Base-by-base conservation (phyloP, 192 early-diverging fungal species). In the Backusella macrospora region DNA sequence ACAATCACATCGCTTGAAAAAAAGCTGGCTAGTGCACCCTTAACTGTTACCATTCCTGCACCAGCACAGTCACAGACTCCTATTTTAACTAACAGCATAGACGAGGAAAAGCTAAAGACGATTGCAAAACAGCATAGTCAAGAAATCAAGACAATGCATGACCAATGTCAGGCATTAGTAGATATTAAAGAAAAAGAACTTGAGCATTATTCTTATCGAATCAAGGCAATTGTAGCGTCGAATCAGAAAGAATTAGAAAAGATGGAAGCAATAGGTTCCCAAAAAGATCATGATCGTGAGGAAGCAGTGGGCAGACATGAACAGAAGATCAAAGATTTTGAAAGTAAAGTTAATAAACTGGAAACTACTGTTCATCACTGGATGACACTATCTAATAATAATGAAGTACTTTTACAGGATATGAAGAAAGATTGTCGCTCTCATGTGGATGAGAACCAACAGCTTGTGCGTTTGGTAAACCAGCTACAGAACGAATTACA, bases 51-150 rank as follows among this genome's bases (percentile, higher is more conserved):
- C 14, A 45, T 23, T 18, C 39, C 9, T 29, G 7, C 34, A 47
- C 16, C 59, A 21, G 10, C 62, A 38, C 16, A 26, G 13, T 1
- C 14, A 2, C 21, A 38, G 13, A 64, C 44, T 14, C 18, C 13
- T 46, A 47, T 42, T 26, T 4, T 59, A 26, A 5, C 42, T 39
- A 42, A 6, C 16, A 7, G 21, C n/a, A 4, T 23, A 15, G 29
- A 45, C 34, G 52, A 63, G 5, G 65, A 62, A 18, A 48, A 62
- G 6, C 21, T 77, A 15, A 45, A 55, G 18, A 5, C 16, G 12
- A 72, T 77, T 72, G 76, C 65, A 15, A 38, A 72, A 52, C 76
- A 77, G 46, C 76, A 77, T 29, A 43, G 47, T 14, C 64, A 72
- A 42, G 76, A 77, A 23, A 65, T 77, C 14, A 47, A 47, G 14